Percentiles rank a stretch among this genome's conserved stretches.
phyloP scores from a whole-genome alignment of 345 rosid genomes.

The Camelina hispida region DNA sequence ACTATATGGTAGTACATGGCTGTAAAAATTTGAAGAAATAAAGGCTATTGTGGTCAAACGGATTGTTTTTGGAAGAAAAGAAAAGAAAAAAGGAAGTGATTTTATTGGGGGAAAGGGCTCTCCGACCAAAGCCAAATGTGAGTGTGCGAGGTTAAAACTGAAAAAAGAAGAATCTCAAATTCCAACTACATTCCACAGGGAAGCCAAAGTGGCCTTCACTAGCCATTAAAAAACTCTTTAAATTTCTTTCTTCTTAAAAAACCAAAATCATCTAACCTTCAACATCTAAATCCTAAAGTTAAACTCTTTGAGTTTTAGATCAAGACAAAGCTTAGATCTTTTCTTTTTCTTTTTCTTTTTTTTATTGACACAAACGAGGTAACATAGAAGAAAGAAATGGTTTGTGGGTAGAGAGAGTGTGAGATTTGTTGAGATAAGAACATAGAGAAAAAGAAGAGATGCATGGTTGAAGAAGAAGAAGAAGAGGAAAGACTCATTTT shows the following conservation, averaged over 20 bases:
- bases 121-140: constrained; percentile 32
- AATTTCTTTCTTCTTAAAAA: background rate
- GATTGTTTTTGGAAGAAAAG: constrained; percentile 4
- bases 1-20: too few species aligned
- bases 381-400: constrained; percentile 26
- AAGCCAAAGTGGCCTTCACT: constrained; percentile 31
- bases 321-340: constrained; percentile 43
- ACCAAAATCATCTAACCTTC: constrained; percentile 8
- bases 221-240: constrained; percentile 18
- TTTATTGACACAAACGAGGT: constrained; percentile 46
- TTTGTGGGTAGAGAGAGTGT: constrained; percentile 7
- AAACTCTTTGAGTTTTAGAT: constrained; percentile 43
- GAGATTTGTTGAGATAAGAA: constrained; percentile 32
- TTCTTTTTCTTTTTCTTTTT: constrained; percentile 24
- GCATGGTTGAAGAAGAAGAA: background rate
- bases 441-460: background rate
- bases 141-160: constrained; percentile 31
- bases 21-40: background rate
- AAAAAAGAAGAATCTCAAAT: constrained; percentile 33
- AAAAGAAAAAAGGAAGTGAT: constrained; percentile 12
- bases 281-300: constrained; percentile 33
- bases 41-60: constrained; percentile 37
- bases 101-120: constrained; percentile 36
- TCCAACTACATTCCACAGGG: constrained; percentile 43
- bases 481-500: constrained; percentile 8